Base-by-base conservation (phyloP, 805 yeast species). In the Monosporozyma solicola region DNA sequence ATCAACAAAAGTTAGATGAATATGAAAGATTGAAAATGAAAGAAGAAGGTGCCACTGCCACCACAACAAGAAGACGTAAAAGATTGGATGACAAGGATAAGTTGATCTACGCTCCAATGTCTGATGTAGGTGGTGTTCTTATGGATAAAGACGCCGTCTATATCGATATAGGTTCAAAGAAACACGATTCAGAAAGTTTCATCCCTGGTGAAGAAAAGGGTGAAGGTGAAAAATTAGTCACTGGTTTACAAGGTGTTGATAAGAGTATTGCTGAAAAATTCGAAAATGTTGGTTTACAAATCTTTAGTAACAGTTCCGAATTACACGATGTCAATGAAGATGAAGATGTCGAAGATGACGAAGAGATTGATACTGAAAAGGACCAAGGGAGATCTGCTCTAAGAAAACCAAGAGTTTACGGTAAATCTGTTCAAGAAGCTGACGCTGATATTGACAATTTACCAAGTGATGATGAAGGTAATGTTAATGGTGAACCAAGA, bases 61-160 rank as follows among this genome's bases (percentile, higher is more conserved):
- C 78, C 33, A 78, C 83, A 2, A 80, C 96, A 55, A 79, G 95
- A 61, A 83, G 97, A 68, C 79, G 97, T 64, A 87, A 89, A 67
- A 80, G 98, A 65, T 79, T 94, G 51, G 98, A 94, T 59, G 99
- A 94, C 64, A 88, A 85, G 61, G 95, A 89, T 66, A 94, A 91
- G 68, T 81, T 89, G 59, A 89, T 94, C 2, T 94, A 95, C 69
- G 99, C 99, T 0, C 99, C 99, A 49, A 94, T 94, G 99, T 87
- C 97, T 48, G 98, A 94, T 70, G 97, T 94, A n/a, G 97, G 97
- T 53, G 99, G 99, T 68, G 95, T 94, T 39, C 75, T 94, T 59
- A 89, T 94, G 56, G 99, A 94, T 72, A 91, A 86, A 66, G 99
- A 94, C 73, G 97, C 99, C 8, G 99, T 94, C 2, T 94, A 91